Evolutionary conservation across 371 early-diverging fungal genomes (phyloP).

Genomic region (Mortierella sp.): DNA sequence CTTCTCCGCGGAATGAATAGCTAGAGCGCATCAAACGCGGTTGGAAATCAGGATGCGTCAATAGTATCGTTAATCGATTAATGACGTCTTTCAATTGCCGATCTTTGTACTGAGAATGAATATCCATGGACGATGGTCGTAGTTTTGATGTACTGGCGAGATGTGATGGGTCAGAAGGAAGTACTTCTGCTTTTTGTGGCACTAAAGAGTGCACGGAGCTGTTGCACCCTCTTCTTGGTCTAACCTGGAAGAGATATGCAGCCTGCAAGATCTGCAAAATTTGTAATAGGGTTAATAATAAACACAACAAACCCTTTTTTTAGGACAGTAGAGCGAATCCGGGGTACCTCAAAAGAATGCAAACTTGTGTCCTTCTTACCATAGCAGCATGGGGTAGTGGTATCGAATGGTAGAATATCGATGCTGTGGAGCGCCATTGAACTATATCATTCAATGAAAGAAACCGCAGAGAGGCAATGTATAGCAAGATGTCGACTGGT

Average conservation of each 20-base stretch:
- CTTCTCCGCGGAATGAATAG: constrained; percentile 40
- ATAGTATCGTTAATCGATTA: constrained; percentile 24
- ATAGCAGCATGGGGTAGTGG: constrained; percentile 42
- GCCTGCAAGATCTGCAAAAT: constrained; percentile 41
- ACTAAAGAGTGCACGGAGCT: neutral
- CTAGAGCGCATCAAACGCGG: constrained; percentile 50
- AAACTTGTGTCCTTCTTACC: constrained; percentile 16
- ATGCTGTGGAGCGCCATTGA: constrained; percentile 52
- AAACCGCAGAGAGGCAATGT: constrained; percentile 49
- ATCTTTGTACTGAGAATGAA: constrained; percentile 32
- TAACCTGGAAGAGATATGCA: constrained; percentile 45
- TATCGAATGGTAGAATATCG: constrained; percentile 40
- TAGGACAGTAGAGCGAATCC: neutral
- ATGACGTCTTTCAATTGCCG: constrained; percentile 35
- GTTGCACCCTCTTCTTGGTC: constrained; percentile 27
- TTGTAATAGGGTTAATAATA: constrained; percentile 1
- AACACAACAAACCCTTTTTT: neutral
- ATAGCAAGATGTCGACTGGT: constrained; percentile 44
- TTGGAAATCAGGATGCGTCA: constrained; percentile 49
- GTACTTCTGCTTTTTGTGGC: neutral
- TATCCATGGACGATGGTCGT: constrained; percentile 3
- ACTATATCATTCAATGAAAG: constrained; percentile 43
- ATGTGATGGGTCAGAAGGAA: neutral
- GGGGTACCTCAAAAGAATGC: neutral
- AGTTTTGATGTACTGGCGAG: neutral